A percentile compares a stretch with the other conserved stretches of the same genome.
phyloP scores from a whole-genome alignment of 768 basidiomycete species.

The Cantharellus anzutake region DNA sequence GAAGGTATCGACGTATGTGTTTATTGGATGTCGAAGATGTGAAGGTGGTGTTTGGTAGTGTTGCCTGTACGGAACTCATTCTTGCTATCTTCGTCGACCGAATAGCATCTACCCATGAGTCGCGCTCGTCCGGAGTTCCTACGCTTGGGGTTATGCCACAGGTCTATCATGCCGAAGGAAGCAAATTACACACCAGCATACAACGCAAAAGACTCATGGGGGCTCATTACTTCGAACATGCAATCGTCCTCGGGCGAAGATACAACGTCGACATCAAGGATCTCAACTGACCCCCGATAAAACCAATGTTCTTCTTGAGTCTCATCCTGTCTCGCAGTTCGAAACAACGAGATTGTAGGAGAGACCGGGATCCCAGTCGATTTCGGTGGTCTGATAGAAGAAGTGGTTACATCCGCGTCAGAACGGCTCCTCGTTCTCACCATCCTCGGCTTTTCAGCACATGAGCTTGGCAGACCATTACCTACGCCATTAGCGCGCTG shows the following conservation, averaged over 20 bases:
- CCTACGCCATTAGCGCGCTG: too few relatives aligned
- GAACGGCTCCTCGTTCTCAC: not conserved
- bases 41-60: conserved; percentile 62
- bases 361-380: not conserved
- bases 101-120: conserved; percentile 48
- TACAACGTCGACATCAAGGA: conserved; percentile 63
- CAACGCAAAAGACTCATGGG: conserved; percentile 43
- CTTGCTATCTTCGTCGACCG: conserved; percentile 49
- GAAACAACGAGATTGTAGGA: not conserved
- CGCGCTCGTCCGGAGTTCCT: conserved; percentile 38
- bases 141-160: not conserved
- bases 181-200: conserved; percentile 35
- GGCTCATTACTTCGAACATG: conserved; percentile 55
- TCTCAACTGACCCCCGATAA: conserved; percentile 46
- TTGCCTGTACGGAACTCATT: conserved; percentile 50
- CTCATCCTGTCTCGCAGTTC: not conserved
- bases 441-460: not conserved
- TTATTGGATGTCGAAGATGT: conserved; percentile 59
- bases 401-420: not conserved
- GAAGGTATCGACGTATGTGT: conserved; percentile 52
- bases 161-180: not conserved
- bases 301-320: conserved; percentile 43
- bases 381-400: not conserved
- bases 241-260: conserved; percentile 34
- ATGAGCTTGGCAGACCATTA: too few relatives aligned